Percentiles rank a stretch among this genome's conserved stretches.
Conservation (phyloP, 2,329 filamentous ascomycete genomes). For the Trichoderma pleuroti region DNA sequence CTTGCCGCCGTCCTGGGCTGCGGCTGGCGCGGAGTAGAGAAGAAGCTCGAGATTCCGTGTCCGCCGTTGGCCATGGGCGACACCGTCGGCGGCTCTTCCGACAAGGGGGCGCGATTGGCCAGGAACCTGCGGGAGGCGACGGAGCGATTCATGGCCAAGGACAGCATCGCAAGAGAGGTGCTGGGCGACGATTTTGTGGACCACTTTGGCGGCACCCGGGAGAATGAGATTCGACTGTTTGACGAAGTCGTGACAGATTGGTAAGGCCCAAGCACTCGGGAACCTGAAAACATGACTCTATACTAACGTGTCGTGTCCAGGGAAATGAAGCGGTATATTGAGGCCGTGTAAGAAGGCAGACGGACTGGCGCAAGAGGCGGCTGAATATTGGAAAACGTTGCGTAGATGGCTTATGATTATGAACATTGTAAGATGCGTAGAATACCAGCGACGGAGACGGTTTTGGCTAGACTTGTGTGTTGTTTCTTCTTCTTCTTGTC, state of each 20-base stretch:
- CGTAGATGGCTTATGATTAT: conserved; percentile 23
- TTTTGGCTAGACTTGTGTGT: neutral
- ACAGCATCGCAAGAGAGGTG: conserved; percentile 86
- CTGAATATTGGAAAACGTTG: neutral
- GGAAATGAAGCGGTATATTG: conserved; percentile 76
- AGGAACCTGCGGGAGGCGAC: conserved; percentile 85
- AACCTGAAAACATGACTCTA: neutral
- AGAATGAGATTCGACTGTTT: conserved; percentile 87
- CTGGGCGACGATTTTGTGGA: conserved; percentile 96
- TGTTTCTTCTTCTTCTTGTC: neutral
- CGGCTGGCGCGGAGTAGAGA: conserved; percentile 88
- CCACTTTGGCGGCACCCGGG: conserved; percentile 85
- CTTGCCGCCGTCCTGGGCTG: conserved; percentile 82
- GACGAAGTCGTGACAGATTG: conserved; percentile 97
- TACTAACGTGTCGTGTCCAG: conserved; percentile 39
- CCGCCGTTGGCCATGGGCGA: conserved; percentile 83
- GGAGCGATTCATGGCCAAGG: conserved; percentile 68
- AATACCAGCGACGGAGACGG: neutral
- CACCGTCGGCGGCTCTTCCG: conserved; percentile 68
- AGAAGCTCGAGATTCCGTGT: conserved; percentile 78
- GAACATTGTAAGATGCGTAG: neutral
- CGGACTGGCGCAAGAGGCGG: neutral
- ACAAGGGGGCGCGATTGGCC: conserved; percentile 74
- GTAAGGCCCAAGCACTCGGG: conserved; percentile 52
- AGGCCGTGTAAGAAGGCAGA: conserved; percentile 53